Evolutionary conservation across 2,329 filamentous ascomycete species (phyloP).

Genomic region (Clonostachys byssicola): DNA sequence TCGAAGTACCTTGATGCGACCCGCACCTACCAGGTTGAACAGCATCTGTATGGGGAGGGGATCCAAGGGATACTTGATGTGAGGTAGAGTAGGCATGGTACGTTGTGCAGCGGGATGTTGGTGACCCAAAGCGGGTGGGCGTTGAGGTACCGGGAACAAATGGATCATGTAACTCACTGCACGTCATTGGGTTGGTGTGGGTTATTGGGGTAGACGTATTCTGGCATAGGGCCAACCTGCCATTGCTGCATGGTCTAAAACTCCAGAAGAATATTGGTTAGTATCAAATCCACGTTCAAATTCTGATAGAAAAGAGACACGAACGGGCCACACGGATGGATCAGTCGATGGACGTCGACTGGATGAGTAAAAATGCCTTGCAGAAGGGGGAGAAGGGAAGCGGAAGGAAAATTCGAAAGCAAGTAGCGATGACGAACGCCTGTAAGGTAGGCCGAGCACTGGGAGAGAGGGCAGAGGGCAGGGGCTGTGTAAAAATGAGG

Average conservation of each 20-base stretch:
- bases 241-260: conserved; percentile 55
- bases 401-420: background rate
- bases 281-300: background rate
- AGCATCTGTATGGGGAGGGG: no score
- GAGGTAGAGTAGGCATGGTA: background rate
- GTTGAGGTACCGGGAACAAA: conserved; percentile 21
- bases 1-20: no score
- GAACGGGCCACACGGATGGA: no score
- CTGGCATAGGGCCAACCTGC: conserved; percentile 57
- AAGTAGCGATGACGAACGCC: no score
- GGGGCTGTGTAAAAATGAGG: background rate
- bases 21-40: no score
- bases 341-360: no score
- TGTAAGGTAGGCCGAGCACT: no score
- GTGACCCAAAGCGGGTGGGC: background rate
- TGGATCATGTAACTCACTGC: conserved; percentile 48
- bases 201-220: conserved; percentile 53
- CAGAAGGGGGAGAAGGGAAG: background rate
- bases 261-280: background rate
- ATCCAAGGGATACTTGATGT: background rate
- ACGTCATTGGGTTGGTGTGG: conserved; percentile 51
- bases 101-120: background rate
- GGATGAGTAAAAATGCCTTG: no score
- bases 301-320: background rate
- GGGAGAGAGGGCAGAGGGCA: background rate